Evolutionary conservation across 2,329 filamentous ascomycete genomes (phyloP).

Genomic region (Colletotrichum chlorophyti): DNA sequence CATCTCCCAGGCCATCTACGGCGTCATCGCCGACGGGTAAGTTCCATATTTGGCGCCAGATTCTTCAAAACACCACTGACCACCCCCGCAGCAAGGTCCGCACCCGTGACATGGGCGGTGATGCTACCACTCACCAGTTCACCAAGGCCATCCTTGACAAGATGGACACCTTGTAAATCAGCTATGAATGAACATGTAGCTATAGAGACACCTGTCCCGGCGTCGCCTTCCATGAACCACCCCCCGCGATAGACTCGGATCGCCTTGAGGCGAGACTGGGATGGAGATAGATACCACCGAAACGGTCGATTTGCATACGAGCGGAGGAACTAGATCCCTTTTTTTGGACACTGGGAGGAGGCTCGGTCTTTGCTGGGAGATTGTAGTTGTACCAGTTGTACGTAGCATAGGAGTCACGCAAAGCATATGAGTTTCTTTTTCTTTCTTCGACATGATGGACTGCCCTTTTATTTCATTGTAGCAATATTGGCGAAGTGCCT

Average conservation of each 20-base stretch:
- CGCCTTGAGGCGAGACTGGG: conserved; percentile 2
- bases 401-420: conserved; percentile 32
- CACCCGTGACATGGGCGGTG: conserved; percentile 96
- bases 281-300: conserved; percentile 23
- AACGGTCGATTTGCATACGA: conserved; percentile 23
- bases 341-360: conserved; percentile 27
- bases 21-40: conserved; percentile 87
- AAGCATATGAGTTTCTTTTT: conserved; percentile 31
- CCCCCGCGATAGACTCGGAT: conserved; percentile 14
- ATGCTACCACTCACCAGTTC: conserved; percentile 90
- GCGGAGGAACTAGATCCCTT: conserved; percentile 22
- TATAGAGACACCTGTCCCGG: conserved; percentile 10
- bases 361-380: conserved; percentile 25
- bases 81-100: conserved; percentile 71
- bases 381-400: conserved; percentile 32
- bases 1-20: conserved; percentile 85
- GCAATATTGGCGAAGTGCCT: neutral
- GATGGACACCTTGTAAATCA: conserved; percentile 79
- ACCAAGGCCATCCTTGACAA: conserved; percentile 92
- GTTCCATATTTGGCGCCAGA: too few species aligned
- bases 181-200: conserved; percentile 16
- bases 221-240: neutral
- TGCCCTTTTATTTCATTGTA: neutral
- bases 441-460: neutral
- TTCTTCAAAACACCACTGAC: conserved; percentile 40